Base-by-base conservation (phyloP, 495 filamentous ascomycete genomes). In the Trichoderma virens region DNA sequence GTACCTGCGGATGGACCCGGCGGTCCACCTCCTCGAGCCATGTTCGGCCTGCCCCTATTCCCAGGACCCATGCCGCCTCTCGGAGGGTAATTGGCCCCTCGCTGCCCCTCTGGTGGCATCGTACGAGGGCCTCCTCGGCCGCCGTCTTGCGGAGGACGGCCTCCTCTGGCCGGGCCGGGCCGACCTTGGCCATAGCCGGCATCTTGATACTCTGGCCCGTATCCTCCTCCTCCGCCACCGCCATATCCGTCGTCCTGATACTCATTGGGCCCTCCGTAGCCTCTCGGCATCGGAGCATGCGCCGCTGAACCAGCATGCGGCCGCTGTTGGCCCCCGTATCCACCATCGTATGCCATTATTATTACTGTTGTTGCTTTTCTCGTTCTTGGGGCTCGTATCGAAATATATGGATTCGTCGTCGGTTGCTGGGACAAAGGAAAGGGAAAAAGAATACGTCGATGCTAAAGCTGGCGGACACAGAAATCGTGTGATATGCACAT, bases 191-290 rank as follows among this genome's bases (percentile, higher is more conserved):
- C 75, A 65, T 75, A 72, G 39, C 67, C 67, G 43, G 65, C 70
- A 64, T 76, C 70, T 61, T 75, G 70, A 38, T 72, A 72, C 28
- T 71, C 72, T 66, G 76, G 76, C 41, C 74, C 70, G 65, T 80
- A 79, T 16, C 74, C 79, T 68, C 81, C 74, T 28, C 79, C 83
- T 64, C 84, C 80, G 63, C 78, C 80, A 62, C 82, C 76, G 27
- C 76, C 72, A 65, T 83, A 81, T 66, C 77, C 72, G 43, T 80
- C 72, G 69, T 83, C 69, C 68, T 73, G 81, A 30, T 70, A 70
- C 3, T 79, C 82, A 51, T 80, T 74, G 69, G 60, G 78, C 70
- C 59, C 77, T 71, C 72, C 79, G 75, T 80, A 80, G 67, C 86
- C 83, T 67, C 83, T 73, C 23, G 54, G 65, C 59, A 56, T 67